Evolutionary conservation across 139 green algal genomes (phyloP), one percentile per base, ranked within the genome.

Genomic region (Haematococcus sp.): DNA sequence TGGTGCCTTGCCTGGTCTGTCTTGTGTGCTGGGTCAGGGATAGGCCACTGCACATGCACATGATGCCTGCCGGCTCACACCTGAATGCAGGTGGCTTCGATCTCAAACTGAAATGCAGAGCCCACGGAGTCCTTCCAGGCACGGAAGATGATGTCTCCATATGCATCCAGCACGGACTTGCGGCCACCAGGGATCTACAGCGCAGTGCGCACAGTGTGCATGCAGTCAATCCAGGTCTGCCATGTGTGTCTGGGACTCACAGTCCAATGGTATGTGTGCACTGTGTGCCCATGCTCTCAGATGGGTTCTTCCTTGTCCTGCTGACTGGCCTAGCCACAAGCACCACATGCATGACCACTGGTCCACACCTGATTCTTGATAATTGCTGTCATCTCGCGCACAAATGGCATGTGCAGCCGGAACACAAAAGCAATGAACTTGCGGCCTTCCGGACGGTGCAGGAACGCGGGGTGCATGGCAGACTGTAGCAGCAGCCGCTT

Each of bases 71-170:
- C n/a, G n/a, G n/a, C n/a, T 49, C 31, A n/a, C 56, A 84, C 83
- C 85, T 92, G 89, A 20, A 94, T 79, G 43, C 84, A 81, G 32
- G 56, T 78, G 32, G 77, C 68, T 78, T 94, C 89, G 2, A 94
- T 71, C 46, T 90, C 84, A 28, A 44, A 72, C 66, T 72, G 66
- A 9, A 40, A 27, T 3, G 66, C 31, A 20, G 23, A 51, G 25
- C 66, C 66, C 44, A 74, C 71, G 1, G 78, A 66, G 43, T 83
- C 75, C 27, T 78, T 79, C 92, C 92, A 97, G 1, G 83, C 91
- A 4, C 88, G 71, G 73, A 91, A 90, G 1, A 95, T 67, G 71
- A 96, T 81, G 40, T 95, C 88, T 19, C 87, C 88, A 70, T 96
- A 96, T 0, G 89, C 87, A 22, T 94, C 84, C 60, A 95, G 76